Evolutionary conservation across 345 rosid genomes (phyloP).

Genomic region (Arabidopsis arenosa): DNA sequence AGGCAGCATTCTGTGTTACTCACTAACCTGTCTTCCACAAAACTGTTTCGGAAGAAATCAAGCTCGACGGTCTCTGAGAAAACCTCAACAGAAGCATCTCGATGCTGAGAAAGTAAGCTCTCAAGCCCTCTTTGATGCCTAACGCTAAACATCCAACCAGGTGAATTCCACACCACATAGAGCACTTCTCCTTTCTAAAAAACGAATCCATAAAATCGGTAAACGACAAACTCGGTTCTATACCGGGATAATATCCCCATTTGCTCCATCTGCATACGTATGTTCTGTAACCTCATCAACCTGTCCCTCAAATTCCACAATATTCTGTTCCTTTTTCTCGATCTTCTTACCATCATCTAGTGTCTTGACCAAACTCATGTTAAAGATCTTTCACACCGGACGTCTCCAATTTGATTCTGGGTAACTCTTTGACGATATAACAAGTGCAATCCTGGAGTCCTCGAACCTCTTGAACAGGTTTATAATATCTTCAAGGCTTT

Average conservation of each 20-base stretch:
- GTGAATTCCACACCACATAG: slow-evolving; percentile 91
- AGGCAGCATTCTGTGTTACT: slow-evolving; percentile 6
- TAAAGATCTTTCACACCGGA: too few species aligned
- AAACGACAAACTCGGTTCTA: slow-evolving; percentile 71
- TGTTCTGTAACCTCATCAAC: slow-evolving; percentile 56
- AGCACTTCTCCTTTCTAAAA: slow-evolving; percentile 63
- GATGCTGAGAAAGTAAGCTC: slow-evolving; percentile 78
- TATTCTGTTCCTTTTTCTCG: slow-evolving; percentile 32
- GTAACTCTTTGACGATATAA: too few species aligned
- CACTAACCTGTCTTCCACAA: slow-evolving; percentile 84
- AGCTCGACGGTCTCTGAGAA: slow-evolving; percentile 90
- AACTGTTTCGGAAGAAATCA: slow-evolving; percentile 80
- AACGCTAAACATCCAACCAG: slow-evolving; percentile 92
- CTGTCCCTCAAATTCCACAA: slow-evolving; percentile 34
- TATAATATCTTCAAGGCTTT: too few species aligned
- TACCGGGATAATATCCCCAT: slow-evolving; percentile 94
- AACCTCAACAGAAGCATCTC: slow-evolving; percentile 81
- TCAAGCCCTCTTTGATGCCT: slow-evolving; percentile 92
- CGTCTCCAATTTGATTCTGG: too few species aligned
- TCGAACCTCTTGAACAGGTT: too few species aligned
- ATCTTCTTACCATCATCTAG: slow-evolving; percentile 42
- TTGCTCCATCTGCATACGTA: slow-evolving; percentile 84
- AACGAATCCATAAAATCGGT: slow-evolving; percentile 70
- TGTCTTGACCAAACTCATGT: too few species aligned
- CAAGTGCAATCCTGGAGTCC: too few species aligned